Conservation (phyloP, 2,329 filamentous ascomycete species). For the Gaeumannomyces sp. region DNA sequence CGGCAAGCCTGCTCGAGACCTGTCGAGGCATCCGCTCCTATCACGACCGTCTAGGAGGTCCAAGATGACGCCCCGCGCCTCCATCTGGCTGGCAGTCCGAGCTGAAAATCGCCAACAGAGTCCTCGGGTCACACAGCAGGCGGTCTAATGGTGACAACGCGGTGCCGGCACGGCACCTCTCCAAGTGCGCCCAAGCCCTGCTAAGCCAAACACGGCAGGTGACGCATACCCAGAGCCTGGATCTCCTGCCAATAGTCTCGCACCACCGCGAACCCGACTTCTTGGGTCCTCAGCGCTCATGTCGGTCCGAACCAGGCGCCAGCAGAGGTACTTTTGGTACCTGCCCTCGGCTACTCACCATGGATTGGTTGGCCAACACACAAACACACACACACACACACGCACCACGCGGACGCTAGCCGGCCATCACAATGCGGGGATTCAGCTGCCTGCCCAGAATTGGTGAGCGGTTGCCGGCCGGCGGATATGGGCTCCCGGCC, state of each 20-base stretch:
- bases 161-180: background rate
- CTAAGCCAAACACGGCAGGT: background rate
- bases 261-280: background rate
- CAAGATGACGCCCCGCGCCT: background rate
- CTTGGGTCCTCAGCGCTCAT: background rate
- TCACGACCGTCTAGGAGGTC: background rate
- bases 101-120: too few relatives aligned
- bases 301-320: background rate
- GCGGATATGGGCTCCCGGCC: background rate
- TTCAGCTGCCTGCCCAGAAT: too few relatives aligned
- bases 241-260: background rate
- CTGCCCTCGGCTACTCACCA: background rate
- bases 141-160: background rate
- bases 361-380: background rate
- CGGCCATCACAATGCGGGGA: background rate
- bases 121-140: background rate
- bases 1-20: background rate
- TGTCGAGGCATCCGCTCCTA: background rate
- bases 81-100: too few relatives aligned
- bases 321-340: background rate
- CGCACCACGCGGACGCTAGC: too few relatives aligned
- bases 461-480: too few relatives aligned
- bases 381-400: background rate
- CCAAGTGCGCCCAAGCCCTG: background rate
- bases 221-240: background rate